Percentiles rank a stretch among this genome's conserved stretches.
phyloP scores from a whole-genome alignment of 345 rosid species.

The Nasturtium officinale region DNA sequence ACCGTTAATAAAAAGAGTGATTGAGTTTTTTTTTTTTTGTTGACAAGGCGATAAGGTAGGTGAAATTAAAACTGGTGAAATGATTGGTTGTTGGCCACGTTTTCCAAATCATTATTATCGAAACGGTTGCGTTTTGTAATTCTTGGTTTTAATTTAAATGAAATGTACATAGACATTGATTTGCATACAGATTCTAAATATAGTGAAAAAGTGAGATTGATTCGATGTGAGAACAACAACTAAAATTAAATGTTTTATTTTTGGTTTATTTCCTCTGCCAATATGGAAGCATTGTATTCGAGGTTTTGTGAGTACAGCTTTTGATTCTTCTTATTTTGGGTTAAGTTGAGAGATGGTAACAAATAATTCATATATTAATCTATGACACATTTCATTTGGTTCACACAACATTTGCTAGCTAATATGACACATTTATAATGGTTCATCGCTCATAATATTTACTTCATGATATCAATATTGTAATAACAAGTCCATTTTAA shows the following conservation, averaged over 20 bases:
- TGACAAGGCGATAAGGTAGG: constrained; percentile 25
- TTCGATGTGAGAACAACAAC: background rate
- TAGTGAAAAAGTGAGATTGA: background rate
- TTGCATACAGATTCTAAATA: constrained; percentile 36
- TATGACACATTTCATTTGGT: too few relatives aligned
- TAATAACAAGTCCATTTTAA: too few relatives aligned
- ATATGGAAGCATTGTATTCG: background rate
- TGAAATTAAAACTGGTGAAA: constrained; percentile 22
- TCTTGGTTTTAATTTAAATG: background rate
- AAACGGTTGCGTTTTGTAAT: background rate
- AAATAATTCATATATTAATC: too few relatives aligned
- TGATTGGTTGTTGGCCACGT: constrained; percentile 44
- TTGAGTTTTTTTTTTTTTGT: background rate
- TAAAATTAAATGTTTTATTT: background rate
- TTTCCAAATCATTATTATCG: constrained; percentile 14
- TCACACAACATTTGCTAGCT: too few relatives aligned
- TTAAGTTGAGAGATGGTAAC: too few relatives aligned
- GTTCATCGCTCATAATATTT: too few relatives aligned
- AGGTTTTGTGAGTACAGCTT: background rate
- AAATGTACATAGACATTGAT: constrained; percentile 30
- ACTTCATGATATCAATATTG: too few relatives aligned
- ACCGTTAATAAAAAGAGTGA: constrained; percentile 37
- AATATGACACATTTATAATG: too few relatives aligned
- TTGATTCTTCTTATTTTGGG: too few relatives aligned
- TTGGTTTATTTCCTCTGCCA: background rate